Conservation (phyloP, 1,284 basidiomycete genomes). For the Ceratobasidium sp. region DNA sequence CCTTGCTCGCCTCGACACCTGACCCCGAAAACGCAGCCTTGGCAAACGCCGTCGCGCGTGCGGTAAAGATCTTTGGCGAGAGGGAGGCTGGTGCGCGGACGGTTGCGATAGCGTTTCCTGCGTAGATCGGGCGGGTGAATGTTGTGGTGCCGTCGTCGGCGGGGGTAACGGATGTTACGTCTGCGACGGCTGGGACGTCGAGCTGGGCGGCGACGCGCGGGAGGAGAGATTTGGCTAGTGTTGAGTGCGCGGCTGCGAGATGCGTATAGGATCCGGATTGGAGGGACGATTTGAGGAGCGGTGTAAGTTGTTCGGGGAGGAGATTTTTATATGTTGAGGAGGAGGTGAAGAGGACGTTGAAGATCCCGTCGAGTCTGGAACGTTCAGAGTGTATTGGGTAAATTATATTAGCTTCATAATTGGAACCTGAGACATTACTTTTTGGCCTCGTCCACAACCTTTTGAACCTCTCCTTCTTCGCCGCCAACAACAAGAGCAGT, state of each 20-base stretch:
- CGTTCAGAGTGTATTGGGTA: background rate
- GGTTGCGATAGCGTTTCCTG: slow-evolving; percentile 97
- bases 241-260: slow-evolving; percentile 85
- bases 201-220: slow-evolving; percentile 92
- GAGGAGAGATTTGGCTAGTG: slow-evolving; percentile 79
- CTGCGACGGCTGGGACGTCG: slow-evolving; percentile 89
- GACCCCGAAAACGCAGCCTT: slow-evolving; percentile 65
- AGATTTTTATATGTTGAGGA: slow-evolving; percentile 65
- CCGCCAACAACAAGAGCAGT: slow-evolving; percentile 87
- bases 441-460: slow-evolving; percentile 81
- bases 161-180: slow-evolving; percentile 86
- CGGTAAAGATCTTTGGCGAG: slow-evolving; percentile 93
- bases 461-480: slow-evolving; percentile 75
- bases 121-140: slow-evolving; percentile 96
- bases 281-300: slow-evolving; percentile 62
- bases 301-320: slow-evolving; percentile 62
- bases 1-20: slow-evolving; percentile 66
- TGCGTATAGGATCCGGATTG: slow-evolving; percentile 77
- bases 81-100: slow-evolving; percentile 82
- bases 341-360: slow-evolving; percentile 61
- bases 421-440: slow-evolving; percentile 65
- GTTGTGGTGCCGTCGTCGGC: slow-evolving; percentile 74
- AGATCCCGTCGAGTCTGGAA: slow-evolving; percentile 64
- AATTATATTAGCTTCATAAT: background rate
- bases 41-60: slow-evolving; percentile 94